phyloP scores from a whole-genome alignment of 257 asterid species.

The Scutellaria barbata region DNA sequence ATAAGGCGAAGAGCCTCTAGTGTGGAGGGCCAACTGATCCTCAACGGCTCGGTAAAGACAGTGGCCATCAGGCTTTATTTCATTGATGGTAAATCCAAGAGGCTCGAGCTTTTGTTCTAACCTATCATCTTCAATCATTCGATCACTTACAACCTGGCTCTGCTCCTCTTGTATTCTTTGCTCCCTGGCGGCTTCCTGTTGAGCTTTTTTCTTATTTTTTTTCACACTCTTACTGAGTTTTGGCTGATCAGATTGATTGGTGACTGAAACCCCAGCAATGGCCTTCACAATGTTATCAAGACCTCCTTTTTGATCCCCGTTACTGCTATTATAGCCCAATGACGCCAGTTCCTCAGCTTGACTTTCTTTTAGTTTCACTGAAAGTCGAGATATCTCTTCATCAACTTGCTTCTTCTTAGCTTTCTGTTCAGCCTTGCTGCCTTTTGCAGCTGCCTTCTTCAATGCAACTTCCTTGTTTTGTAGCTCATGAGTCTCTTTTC shows the following conservation, averaged over 20 bases:
- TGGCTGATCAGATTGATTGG: conserved; percentile 58
- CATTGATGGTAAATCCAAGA: conserved; percentile 74
- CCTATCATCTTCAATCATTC: conserved; percentile 62
- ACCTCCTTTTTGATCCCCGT: conserved; percentile 54
- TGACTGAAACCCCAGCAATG: conserved; percentile 84
- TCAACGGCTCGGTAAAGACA: conserved; percentile 97
- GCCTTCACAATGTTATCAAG: conserved; percentile 81
- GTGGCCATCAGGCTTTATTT: conserved; percentile 95
- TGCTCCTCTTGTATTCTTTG: conserved; percentile 92
- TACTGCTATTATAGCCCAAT: conserved; percentile 56
- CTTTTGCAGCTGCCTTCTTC: conserved; percentile 95
- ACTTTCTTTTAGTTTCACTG: conserved; percentile 67
- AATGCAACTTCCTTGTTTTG: conserved; percentile 82
- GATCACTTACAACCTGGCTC: conserved; percentile 70
- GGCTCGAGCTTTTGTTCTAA: conserved; percentile 77
- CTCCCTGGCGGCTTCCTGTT: conserved; percentile 93
- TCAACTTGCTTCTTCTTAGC: conserved; percentile 98
- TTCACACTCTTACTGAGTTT: conserved; percentile 75
- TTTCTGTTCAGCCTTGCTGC: conserved; percentile 98
- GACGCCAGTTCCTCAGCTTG: conserved; percentile 81
- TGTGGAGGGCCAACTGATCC: conserved; percentile 67
- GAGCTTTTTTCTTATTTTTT: conserved; percentile 88
- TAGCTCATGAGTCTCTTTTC: conserved; percentile 80
- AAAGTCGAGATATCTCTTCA: conserved; percentile 74
- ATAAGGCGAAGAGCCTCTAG: conserved; percentile 72